These are phyloP conservation scores for Carex myosuroides DNA, from an alignment of 176 grass and related monocot genomes.

Conservation along the genomic window DNA sequence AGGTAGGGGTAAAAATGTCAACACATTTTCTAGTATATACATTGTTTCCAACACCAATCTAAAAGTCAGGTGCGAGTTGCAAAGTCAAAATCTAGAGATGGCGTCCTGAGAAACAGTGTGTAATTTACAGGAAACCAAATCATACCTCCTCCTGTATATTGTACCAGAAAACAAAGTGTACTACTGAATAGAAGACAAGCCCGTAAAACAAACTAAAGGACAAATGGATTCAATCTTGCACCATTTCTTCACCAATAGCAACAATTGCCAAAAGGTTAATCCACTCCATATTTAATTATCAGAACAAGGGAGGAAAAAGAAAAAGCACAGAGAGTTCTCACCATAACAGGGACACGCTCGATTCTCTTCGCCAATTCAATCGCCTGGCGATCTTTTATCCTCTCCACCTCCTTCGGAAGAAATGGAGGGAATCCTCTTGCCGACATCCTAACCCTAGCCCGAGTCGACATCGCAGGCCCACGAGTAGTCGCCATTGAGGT, in stretches of 20 bases:
- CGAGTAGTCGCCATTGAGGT: background rate
- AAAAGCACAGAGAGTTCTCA: background rate
- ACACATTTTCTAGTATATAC: background rate
- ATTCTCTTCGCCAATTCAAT: constrained; percentile 64
- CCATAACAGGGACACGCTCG: constrained; percentile 75
- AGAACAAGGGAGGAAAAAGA: background rate
- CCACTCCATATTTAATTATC: background rate
- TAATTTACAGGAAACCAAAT: background rate
- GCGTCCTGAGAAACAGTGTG: background rate
- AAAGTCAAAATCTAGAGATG: background rate
- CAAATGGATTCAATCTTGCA: background rate
- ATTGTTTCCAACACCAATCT: background rate
- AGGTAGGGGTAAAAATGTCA: background rate
- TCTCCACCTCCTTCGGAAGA: constrained; percentile 65
- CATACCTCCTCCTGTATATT: background rate
- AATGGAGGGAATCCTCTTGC: constrained; percentile 53
- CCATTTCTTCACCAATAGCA: background rate
- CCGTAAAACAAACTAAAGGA: background rate
- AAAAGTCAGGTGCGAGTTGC: background rate
- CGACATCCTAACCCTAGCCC: background rate
- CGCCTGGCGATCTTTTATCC: constrained; percentile 51
- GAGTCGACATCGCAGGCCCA: background rate
- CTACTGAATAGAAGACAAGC: background rate
- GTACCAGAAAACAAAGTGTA: background rate
- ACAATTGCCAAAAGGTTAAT: background rate